Evolutionary conservation across 148 eudicot species (phyloP).

Genomic region (Mesembryanthemum crystallinum): DNA sequence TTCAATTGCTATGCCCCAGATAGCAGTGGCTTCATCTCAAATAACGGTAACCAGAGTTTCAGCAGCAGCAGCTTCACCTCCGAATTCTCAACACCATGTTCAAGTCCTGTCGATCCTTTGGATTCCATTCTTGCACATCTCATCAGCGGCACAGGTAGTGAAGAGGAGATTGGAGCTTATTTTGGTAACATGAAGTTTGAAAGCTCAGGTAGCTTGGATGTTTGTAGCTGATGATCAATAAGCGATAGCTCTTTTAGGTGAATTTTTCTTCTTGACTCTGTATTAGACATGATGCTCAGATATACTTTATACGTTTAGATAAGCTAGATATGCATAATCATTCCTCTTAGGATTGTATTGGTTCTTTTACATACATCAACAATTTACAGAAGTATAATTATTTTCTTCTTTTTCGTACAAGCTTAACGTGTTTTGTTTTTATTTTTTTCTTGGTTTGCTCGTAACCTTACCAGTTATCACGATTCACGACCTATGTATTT

Average conservation of each 20-base stretch:
- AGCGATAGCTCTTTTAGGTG: not conserved
- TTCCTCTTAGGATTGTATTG: no score
- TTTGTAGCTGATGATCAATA: not conserved
- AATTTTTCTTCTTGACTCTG: not conserved
- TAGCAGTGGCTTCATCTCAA: slow-evolving; percentile 33
- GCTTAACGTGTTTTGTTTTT: no score
- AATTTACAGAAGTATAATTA: no score
- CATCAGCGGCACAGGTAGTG: slow-evolving; percentile 31
- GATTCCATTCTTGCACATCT: slow-evolving; percentile 33
- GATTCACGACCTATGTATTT: no score
- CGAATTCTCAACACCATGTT: slow-evolving; percentile 46
- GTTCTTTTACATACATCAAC: no score
- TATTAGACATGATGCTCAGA: not conserved
- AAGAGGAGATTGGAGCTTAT: slow-evolving; percentile 61
- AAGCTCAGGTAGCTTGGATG: slow-evolving; percentile 41
- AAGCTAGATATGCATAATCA: no score
- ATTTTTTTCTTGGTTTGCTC: no score
- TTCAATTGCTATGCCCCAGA: slow-evolving; percentile 37
- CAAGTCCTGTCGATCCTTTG: slow-evolving; percentile 41
- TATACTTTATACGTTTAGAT: not conserved
- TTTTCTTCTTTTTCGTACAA: no score
- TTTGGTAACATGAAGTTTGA: slow-evolving; percentile 49
- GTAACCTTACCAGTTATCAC: no score
- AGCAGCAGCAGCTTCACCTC: slow-evolving; percentile 46
- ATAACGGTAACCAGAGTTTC: slow-evolving; percentile 17